Evolutionary conservation across 2,329 filamentous ascomycete genomes (phyloP), one percentile per base, ranked within the genome.

Genomic region (Ceratocystis diversiconidia): DNA sequence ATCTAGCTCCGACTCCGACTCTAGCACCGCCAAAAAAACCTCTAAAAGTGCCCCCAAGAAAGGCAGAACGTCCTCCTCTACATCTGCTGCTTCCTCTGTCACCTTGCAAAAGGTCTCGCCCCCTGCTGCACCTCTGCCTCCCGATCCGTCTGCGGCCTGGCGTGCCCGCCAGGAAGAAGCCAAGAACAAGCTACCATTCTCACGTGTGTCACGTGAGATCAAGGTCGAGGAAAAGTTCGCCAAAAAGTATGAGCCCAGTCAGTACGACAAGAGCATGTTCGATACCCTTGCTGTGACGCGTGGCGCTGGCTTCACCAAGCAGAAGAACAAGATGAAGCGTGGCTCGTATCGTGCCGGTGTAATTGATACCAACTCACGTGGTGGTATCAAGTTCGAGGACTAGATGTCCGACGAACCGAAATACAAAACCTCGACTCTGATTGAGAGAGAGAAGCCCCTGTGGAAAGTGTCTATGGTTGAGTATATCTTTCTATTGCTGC

Each of bases 311-410:
- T 99, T 99, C 77, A 97, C 92, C 68, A 99, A 99, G 80, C 94
- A 97, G 80, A 99, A 99, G 85, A 99, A 99, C 78, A 99, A 99
- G 82, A 94, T 91, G 82, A 92, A 91, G 82, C 82, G 85, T 71
- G 94, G 94, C 62, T 90, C 87, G 70, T 99, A 96, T 80, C 85
- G 88, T 61, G 94, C 94, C 57, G 94, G 94, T 5, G 76, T 82
- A 63, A 95, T 99, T 72, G 92, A 99, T 73, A 88, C 92, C 64
- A 77, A 81, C 15, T 85, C 86, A 22, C 87, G 88, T 69, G 92
- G 92, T 76, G 88, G 89, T 67, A 88, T 96, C 78, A 96, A 95
- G 78, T 99, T 99, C 76, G 91, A 96, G 1, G 89, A 95, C 72
- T 95, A 83, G 69, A 32, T 36, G 36, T 17, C 36, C 12, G 36